Percentiles rank a stretch among this genome's conserved stretches.
phyloP scores from a whole-genome alignment of 164 flowering plant species.

The Chimonanthus salicifolius region DNA sequence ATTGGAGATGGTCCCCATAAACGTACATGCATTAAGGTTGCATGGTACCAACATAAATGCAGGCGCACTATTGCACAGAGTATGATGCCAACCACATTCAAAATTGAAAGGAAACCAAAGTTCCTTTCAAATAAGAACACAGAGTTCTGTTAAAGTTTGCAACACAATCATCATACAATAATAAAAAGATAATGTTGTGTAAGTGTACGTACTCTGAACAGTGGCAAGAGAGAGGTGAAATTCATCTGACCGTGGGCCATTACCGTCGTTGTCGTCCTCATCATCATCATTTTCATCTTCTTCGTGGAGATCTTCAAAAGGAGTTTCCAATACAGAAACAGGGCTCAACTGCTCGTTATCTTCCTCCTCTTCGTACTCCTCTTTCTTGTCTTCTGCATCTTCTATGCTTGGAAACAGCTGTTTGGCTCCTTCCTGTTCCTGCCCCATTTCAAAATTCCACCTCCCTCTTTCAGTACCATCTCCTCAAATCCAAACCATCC shows the following conservation, averaged over 20 bases:
- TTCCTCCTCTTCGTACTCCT: not conserved
- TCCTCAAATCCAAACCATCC: not conserved
- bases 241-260: not conserved
- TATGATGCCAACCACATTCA: no score
- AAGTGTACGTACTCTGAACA: not conserved
- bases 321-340: constrained; percentile 5
- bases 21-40: no score
- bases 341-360: constrained; percentile 5
- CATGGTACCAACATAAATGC: no score
- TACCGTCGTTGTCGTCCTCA: not conserved
- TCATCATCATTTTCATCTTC: not conserved
- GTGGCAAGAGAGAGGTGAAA: not conserved
- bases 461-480: not conserved
- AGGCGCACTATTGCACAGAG: no score
- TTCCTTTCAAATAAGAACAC: no score
- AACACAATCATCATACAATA: no score
- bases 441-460: not conserved
- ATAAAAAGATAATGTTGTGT: no score
- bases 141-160: no score
- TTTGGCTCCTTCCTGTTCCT: not conserved
- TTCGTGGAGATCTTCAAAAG: not conserved
- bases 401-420: not conserved
- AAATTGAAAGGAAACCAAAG: no score
- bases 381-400: not conserved
- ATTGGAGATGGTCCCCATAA: no score